These are phyloP conservation scores for Zygnema cylindricum DNA, from an alignment of 139 green algal species.

Conservation along the genomic window DNA sequence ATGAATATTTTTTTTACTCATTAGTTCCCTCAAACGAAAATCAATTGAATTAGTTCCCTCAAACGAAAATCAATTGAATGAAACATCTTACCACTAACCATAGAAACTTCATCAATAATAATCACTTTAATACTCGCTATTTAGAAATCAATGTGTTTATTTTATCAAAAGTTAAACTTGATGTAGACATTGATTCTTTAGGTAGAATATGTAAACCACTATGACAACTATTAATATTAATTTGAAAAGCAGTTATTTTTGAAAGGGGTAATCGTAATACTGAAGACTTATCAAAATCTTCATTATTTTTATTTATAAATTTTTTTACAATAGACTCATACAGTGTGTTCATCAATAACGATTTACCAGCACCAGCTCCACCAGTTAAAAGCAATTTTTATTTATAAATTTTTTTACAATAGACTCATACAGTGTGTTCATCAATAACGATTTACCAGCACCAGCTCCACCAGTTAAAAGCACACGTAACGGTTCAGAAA, in stretches of 20 bases:
- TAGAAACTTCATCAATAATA: slow-evolving; percentile 30
- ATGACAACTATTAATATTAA: neutral
- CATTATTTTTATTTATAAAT: neutral
- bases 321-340: neutral
- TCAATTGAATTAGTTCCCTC: neutral
- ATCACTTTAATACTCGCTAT: slow-evolving; percentile 10
- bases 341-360: neutral
- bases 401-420: slow-evolving; percentile 8
- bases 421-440: neutral
- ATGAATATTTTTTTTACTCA: neutral
- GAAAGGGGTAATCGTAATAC: neutral
- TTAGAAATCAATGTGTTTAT: neutral
- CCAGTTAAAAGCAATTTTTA: neutral
- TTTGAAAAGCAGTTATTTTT: slow-evolving; percentile 4
- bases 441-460: slow-evolving; percentile 7
- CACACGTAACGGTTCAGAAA: neutral
- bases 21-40: neutral
- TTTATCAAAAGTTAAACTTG: neutral
- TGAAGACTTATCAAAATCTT: neutral
- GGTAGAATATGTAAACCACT: neutral
- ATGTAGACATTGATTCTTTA: too few species aligned
- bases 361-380: slow-evolving; percentile 23
- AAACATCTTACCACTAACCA: neutral
- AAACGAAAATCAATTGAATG: neutral
- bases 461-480: slow-evolving; percentile 22